Base-by-base conservation (phyloP, 768 basidiomycete genomes). In the Tulasnella sp. region DNA sequence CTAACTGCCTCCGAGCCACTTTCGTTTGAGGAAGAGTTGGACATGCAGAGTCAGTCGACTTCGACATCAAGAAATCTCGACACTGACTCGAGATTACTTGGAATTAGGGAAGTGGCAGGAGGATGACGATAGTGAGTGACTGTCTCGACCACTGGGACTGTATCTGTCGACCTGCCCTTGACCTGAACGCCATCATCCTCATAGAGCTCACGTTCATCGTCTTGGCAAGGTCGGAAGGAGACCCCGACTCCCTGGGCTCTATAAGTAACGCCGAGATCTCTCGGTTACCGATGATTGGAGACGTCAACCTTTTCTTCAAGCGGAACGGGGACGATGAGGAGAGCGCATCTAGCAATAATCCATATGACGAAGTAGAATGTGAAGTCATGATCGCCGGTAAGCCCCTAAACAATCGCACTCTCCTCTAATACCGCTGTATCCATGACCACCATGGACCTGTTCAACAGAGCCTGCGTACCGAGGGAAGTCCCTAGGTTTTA, bases 121-220 rank as follows among this genome's bases (percentile, higher is more conserved):
- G 2, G 93, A 97, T 67, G 79, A 83, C 44, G 92, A 96, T 70
- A 96, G 84, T 83, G 56, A 61, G 79, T 70, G 30, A n/a, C n/a
- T n/a, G n/a, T n/a, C n/a, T n/a, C n/a, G n/a, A n/a, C n/a, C n/a
- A n/a, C n/a, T n/a, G n/a, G n/a, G n/a, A n/a, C n/a, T n/a, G n/a
- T n/a, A n/a, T n/a, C n/a, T n/a, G n/a, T n/a, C n/a, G n/a, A 19
- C 48, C 23, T n/a, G 15, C 5, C 5, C 15, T 38, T 15, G 34
- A 38, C 19, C 47, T 23, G 47, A 7, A 48, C n/a, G 11, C 47
- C 47, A 48, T n/a, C n/a, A 48, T 24, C 7, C 27, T 17, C 45
- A 5, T 9, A 85, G 84, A 95, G 70, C 73, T 95, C 13, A 95
- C 93, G 0, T 95, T 95, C 69, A 95, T 97, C 71, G 73, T 97